A percentile compares a stretch with the other conserved stretches of the same genome.
phyloP scores from a whole-genome alignment of 208 protist species.

The Leishmania martiniquensis region DNA sequence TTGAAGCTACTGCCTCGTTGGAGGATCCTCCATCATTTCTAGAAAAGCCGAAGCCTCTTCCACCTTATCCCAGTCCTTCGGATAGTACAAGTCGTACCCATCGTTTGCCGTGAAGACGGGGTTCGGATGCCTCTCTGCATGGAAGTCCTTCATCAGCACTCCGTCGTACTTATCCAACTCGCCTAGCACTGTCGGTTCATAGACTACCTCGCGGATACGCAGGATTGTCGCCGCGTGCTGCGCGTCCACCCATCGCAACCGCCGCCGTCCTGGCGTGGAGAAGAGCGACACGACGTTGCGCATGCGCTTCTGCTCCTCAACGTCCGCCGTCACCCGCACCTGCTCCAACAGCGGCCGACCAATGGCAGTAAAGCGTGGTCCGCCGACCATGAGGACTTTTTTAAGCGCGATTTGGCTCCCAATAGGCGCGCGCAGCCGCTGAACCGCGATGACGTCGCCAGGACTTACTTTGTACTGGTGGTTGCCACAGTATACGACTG shows the following conservation, averaged over 20 bases:
- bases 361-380: slow-evolving; percentile 85
- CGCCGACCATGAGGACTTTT: slow-evolving; percentile 91
- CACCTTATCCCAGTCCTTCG: slow-evolving; percentile 63
- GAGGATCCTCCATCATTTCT: slow-evolving; percentile 45
- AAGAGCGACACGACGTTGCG: slow-evolving; percentile 88
- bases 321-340: slow-evolving; percentile 71
- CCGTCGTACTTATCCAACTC: slow-evolving; percentile 91
- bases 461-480: slow-evolving; percentile 89
- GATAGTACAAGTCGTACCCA: slow-evolving; percentile 70
- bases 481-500: slow-evolving; percentile 88
- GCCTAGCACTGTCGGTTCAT: slow-evolving; percentile 66
- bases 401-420: slow-evolving; percentile 84
- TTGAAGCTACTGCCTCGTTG: not conserved
- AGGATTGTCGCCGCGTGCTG: slow-evolving; percentile 85
- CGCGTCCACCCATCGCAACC: slow-evolving; percentile 75
- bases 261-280: slow-evolving; percentile 61
- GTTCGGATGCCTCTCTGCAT: slow-evolving; percentile 54
- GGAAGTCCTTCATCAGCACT: slow-evolving; percentile 45
- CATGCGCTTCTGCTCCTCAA: slow-evolving; percentile 93
- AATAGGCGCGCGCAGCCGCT: slow-evolving; percentile 77
- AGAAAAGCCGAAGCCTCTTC: slow-evolving; percentile 69
- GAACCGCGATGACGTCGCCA: slow-evolving; percentile 87
- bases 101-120: slow-evolving; percentile 60
- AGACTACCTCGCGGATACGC: slow-evolving; percentile 77
- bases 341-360: slow-evolving; percentile 81